These are phyloP conservation scores for Ascochyta pisi DNA, from an alignment of 2,329 filamentous ascomycete species.

Conservation along the genomic window DNA sequence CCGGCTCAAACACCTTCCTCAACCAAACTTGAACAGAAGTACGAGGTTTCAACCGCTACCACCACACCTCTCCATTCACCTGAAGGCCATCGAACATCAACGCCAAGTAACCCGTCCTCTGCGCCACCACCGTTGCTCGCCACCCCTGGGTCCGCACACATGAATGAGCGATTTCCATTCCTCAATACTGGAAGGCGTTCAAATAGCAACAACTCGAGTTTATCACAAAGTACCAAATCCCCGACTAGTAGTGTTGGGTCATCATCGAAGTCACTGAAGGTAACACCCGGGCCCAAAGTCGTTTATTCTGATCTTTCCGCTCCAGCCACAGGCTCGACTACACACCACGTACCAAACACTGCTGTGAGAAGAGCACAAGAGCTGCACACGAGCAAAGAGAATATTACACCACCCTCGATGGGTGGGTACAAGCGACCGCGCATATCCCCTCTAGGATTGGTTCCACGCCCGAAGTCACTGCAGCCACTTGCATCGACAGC, in stretches of 20 bases:
- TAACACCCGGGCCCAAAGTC: constrained; percentile 17
- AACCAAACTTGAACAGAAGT: neutral
- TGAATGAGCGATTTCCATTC: constrained; percentile 56
- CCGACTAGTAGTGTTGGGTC: constrained; percentile 26
- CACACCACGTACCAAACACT: constrained; percentile 13
- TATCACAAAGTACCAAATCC: constrained; percentile 24
- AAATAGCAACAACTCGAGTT: constrained; percentile 35
- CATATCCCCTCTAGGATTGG: neutral
- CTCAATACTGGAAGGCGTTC: constrained; percentile 45
- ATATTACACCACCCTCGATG: constrained; percentile 22
- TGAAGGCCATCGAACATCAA: constrained; percentile 4
- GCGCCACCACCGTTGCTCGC: constrained; percentile 16
- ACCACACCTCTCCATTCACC: neutral
- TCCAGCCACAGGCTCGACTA: constrained; percentile 12
- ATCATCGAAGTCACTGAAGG: constrained; percentile 16
- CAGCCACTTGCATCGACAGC: constrained; percentile 23
- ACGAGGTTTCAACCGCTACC: neutral
- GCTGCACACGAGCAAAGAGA: constrained; percentile 30
- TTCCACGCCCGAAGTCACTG: constrained; percentile 25
- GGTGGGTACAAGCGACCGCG: constrained; percentile 1
- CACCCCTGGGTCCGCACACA: constrained; percentile 43
- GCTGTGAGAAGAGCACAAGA: constrained; percentile 10
- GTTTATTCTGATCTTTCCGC: constrained; percentile 32
- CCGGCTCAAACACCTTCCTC: neutral
- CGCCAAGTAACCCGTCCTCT: constrained; percentile 14